phyloP scores from a whole-genome alignment of 208 protist genomes.

The Trypanosoma cruzi region DNA sequence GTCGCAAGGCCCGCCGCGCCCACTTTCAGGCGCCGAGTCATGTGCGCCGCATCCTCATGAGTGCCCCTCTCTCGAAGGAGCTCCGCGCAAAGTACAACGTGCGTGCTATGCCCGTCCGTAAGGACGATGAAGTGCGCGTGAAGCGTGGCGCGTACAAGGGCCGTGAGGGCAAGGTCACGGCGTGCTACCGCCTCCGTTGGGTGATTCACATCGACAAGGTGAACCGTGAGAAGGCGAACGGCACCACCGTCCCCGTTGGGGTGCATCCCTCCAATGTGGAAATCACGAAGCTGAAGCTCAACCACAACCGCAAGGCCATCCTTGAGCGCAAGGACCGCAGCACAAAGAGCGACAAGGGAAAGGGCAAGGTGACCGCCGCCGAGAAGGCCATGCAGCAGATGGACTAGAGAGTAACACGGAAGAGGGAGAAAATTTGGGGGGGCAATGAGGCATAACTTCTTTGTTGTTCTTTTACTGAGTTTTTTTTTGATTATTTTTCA shows the following conservation, averaged over 20 bases:
- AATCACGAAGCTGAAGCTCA: constrained; percentile 99
- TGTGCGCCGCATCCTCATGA: constrained; percentile 98
- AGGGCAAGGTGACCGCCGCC: constrained; percentile 89
- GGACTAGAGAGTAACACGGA: constrained; percentile 62
- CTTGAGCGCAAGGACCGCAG: constrained; percentile 94
- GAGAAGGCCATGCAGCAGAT: constrained; percentile 94
- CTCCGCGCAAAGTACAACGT: constrained; percentile 99
- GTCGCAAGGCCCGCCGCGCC: constrained; percentile 98
- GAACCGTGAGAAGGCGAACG: constrained; percentile 97
- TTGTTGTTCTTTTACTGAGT: not conserved
- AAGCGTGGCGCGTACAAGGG: constrained; percentile 97
- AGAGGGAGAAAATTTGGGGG: not conserved
- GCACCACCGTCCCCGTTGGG: constrained; percentile 92
- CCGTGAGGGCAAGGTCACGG: constrained; percentile 96
- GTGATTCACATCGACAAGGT: constrained; percentile 99
- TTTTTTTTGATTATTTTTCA: not conserved
- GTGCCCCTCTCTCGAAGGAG: constrained; percentile 98
- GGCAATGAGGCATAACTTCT: constrained; percentile 10
- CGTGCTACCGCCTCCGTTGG: constrained; percentile 98
- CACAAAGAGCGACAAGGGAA: constrained; percentile 90
- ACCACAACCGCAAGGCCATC: constrained; percentile 98
- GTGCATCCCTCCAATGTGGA: constrained; percentile 99
- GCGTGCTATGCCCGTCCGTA: constrained; percentile 98
- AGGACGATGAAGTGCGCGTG: constrained; percentile 99
- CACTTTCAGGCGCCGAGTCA: constrained; percentile 99